Evolutionary conservation across 192 early-diverging fungal species (phyloP).

Genomic region (Chytriomyces sp.): DNA sequence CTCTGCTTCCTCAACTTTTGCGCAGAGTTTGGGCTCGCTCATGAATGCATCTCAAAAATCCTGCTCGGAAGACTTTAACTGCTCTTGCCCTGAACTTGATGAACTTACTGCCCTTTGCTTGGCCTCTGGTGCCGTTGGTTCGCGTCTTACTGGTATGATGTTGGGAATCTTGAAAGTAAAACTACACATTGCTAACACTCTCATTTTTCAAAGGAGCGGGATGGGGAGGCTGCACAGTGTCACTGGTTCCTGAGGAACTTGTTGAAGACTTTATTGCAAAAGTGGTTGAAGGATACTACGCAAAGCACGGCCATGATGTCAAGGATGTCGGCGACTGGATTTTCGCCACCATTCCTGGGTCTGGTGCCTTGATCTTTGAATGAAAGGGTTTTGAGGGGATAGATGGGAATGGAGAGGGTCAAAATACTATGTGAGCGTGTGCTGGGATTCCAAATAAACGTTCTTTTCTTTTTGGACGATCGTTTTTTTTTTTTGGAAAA

Average conservation of each 20-base stretch:
- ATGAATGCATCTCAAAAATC: conserved; percentile 89
- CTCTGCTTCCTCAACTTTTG: not conserved
- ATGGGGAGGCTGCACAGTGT: conserved; percentile 90
- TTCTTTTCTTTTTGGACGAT: too few relatives aligned
- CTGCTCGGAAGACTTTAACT: conserved; percentile 83
- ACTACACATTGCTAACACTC: too few relatives aligned
- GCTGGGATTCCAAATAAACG: too few relatives aligned
- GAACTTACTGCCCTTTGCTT: conserved; percentile 61
- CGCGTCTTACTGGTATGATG: conserved; percentile 18
- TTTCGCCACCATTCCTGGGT: conserved; percentile 44
- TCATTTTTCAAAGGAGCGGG: conserved; percentile 90
- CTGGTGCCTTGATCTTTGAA: conserved; percentile 32
- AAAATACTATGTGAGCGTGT: too few relatives aligned
- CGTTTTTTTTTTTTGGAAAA: too few relatives aligned
- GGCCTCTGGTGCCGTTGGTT: conserved; percentile 20
- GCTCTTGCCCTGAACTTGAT: conserved; percentile 83
- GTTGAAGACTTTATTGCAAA: conserved; percentile 65
- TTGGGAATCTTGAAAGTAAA: not conserved
- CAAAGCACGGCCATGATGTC: conserved; percentile 36
- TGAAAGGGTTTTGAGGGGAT: too few relatives aligned
- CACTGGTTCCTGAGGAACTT: conserved; percentile 67
- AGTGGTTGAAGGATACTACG: conserved; percentile 70
- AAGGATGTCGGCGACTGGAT: conserved; percentile 42
- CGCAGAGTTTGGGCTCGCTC: conserved; percentile 72
- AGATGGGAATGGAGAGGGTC: too few relatives aligned